phyloP scores from a whole-genome alignment of 352 stramenopile genomes.

The Pythium dissotocum region DNA sequence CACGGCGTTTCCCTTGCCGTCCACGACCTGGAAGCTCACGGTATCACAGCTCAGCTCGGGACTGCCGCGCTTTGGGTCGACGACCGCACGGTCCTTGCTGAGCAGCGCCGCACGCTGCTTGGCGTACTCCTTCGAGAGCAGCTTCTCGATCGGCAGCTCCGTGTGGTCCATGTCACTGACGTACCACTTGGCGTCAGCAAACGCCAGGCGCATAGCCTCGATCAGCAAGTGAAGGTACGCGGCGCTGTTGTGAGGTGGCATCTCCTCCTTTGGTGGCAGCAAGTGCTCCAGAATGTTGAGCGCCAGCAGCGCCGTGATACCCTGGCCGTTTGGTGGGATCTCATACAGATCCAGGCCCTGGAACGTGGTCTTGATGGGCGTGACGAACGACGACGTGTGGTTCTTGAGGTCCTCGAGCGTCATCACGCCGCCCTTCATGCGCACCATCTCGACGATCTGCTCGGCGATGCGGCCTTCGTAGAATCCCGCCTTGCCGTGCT shows the following conservation, averaged over 20 bases:
- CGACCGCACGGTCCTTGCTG: conserved; percentile 37
- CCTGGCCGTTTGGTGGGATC: conserved; percentile 95
- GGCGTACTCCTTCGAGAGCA: conserved; percentile 84
- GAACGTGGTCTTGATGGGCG: conserved; percentile 90
- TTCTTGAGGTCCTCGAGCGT: conserved; percentile 82
- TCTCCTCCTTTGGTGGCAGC: conserved; percentile 35
- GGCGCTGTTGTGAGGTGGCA: conserved; percentile 48
- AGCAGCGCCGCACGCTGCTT: conserved; percentile 52
- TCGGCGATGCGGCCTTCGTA: conserved; percentile 84
- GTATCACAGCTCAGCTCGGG: conserved; percentile 86
- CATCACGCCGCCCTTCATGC: conserved; percentile 64
- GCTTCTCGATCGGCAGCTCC: conserved; percentile 51
- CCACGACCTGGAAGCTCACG: conserved; percentile 96
- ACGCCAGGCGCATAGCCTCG: conserved; percentile 93
- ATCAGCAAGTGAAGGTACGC: conserved; percentile 91
- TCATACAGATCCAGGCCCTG: conserved; percentile 90
- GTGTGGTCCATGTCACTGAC: conserved; percentile 80
- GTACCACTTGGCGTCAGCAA: conserved; percentile 89
- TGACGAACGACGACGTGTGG: conserved; percentile 89
- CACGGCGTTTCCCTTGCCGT: conserved; percentile 93
- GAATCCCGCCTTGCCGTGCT: conserved; percentile 87
- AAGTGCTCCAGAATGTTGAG: conserved; percentile 90
- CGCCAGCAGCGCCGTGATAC: conserved; percentile 94
- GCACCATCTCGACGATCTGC: conserved; percentile 86
- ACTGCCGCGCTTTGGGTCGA: conserved; percentile 60